Conservation (phyloP, 805 yeast species). For the Metschnikowia kunwiensis region DNA sequence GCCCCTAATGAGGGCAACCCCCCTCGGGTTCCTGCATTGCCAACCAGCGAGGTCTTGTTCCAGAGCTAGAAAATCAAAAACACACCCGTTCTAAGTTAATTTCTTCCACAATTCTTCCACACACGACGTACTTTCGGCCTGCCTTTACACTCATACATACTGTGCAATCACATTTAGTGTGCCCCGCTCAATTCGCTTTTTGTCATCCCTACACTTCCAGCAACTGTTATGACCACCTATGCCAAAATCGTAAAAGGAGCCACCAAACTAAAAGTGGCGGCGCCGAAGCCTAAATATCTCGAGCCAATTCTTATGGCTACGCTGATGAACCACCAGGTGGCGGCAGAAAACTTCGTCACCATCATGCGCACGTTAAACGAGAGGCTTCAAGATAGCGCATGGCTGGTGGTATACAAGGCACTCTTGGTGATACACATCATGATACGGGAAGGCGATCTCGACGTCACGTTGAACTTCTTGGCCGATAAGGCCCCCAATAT, state of each 20-base stretch:
- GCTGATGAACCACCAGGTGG: constrained; percentile 42
- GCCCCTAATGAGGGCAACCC: too few relatives aligned
- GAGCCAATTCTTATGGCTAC: constrained; percentile 86
- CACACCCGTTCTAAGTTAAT: too few relatives aligned
- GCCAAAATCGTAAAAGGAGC: constrained; percentile 69
- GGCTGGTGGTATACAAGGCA: constrained; percentile 89
- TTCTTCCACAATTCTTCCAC: too few relatives aligned
- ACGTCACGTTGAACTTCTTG: constrained; percentile 65
- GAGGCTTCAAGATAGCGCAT: constrained; percentile 74
- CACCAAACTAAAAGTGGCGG: constrained; percentile 67
- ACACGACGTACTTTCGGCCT: too few relatives aligned
- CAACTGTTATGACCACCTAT: constrained; percentile 39
- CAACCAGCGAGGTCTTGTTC: too few relatives aligned
- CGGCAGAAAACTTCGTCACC: constrained; percentile 54
- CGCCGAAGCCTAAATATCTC: constrained; percentile 95
- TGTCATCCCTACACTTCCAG: too few relatives aligned
- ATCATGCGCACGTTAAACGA: constrained; percentile 62
- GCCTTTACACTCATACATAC: not conserved
- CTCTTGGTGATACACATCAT: constrained; percentile 82
- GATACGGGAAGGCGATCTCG: constrained; percentile 86
- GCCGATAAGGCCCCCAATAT: constrained; percentile 46
- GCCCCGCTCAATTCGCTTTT: too few relatives aligned
- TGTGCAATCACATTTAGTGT: not conserved
- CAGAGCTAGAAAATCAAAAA: too few relatives aligned
- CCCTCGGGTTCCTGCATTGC: too few relatives aligned